Conservation (phyloP, 345 rosid genomes). For the Populus pruinosa region DNA sequence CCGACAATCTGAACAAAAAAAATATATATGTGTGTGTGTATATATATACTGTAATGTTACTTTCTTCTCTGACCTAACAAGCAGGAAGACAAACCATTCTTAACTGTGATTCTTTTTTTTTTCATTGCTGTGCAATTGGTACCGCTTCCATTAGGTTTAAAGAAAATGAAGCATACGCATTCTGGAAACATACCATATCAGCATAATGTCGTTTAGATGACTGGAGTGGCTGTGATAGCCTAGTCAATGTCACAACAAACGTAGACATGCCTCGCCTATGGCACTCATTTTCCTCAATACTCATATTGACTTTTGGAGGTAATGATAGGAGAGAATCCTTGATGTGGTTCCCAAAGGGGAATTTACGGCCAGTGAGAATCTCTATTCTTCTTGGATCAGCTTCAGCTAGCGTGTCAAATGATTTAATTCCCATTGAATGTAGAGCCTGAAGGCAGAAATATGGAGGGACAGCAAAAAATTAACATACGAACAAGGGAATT, state of each 20-base stretch:
- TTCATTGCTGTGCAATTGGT: conserved; percentile 1
- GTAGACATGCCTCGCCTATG: conserved; percentile 58
- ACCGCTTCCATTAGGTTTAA: neutral
- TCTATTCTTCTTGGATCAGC: conserved; percentile 97
- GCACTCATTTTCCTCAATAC: conserved; percentile 56
- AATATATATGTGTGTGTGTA: too few relatives aligned
- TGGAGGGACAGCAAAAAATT: neutral
- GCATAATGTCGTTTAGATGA: conserved; percentile 80
- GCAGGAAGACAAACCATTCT: conserved; percentile 18
- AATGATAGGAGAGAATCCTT: conserved; percentile 80
- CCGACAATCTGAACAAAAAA: conserved; percentile 63
- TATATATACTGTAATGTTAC: neutral
- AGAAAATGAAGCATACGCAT: neutral
- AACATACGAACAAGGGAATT: neutral
- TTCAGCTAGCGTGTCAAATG: conserved; percentile 80
- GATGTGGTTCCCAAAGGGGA: conserved; percentile 93
- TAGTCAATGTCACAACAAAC: conserved; percentile 62
- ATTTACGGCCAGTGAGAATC: conserved; percentile 86
- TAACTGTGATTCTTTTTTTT: conserved; percentile 10
- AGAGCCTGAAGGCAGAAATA: conserved; percentile 56
- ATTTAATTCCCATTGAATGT: conserved; percentile 77
- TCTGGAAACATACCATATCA: conserved; percentile 60
- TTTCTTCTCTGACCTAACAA: neutral
- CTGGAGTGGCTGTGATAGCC: conserved; percentile 55
- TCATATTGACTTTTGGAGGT: conserved; percentile 77